Evolutionary conservation across 2,329 filamentous ascomycete species (phyloP).

Genomic region (Fusarium sacchari): DNA sequence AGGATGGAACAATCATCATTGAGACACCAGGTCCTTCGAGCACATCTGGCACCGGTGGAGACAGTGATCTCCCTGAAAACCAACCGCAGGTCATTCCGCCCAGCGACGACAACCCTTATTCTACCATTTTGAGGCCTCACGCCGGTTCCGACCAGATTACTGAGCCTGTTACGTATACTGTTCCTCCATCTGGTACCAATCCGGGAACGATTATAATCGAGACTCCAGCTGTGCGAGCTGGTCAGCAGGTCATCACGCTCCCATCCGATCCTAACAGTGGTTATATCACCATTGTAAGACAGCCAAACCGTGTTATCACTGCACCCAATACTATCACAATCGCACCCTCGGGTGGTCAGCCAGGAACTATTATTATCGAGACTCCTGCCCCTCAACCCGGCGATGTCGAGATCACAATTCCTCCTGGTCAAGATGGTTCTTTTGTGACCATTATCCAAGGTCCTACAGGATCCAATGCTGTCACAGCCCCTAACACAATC

Average conservation of each 20-base stretch:
- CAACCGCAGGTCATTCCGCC: conserved; percentile 23
- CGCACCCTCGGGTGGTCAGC: not conserved
- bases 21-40: conserved; percentile 24
- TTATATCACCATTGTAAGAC: conserved; percentile 25
- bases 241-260: conserved; percentile 25
- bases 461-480: conserved; percentile 20
- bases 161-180: conserved; percentile 25
- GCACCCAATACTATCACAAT: conserved; percentile 30
- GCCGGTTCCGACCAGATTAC: conserved; percentile 22
- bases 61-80: conserved; percentile 1
- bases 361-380: conserved; percentile 32
- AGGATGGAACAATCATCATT: conserved; percentile 30
- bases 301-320: conserved; percentile 15
- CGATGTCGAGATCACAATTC: conserved; percentile 23
- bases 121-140: conserved; percentile 24
- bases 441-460: conserved; percentile 22
- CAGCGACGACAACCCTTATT: conserved; percentile 13
- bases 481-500: conserved; percentile 18
- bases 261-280: conserved; percentile 29
- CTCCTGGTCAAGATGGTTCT: conserved; percentile 17
- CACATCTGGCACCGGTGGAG: not conserved
- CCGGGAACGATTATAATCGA: conserved; percentile 29
- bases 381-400: conserved; percentile 19
- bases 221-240: conserved; percentile 13
- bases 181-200: conserved; percentile 10